These are phyloP conservation scores for Schizopora paradoxa DNA, from an alignment of 1,284 basidiomycete species.

Conservation along the genomic window DNA sequence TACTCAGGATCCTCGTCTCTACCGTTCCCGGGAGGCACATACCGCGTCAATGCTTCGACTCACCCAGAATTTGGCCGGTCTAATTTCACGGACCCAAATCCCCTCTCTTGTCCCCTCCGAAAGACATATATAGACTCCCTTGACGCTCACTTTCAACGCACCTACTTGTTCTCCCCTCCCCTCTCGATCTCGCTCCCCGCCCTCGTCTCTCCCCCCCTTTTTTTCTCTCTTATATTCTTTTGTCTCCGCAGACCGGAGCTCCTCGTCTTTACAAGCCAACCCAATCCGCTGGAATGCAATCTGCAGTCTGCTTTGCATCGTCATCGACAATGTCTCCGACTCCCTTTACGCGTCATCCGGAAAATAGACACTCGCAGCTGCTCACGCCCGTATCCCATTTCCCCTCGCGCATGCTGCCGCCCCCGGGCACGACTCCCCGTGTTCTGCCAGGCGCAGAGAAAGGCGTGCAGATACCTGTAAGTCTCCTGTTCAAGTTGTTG, in stretches of 20 bases:
- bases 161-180: background rate
- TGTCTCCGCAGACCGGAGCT: background rate
- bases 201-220: background rate
- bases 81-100: slow-evolving; percentile 2
- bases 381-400: slow-evolving; percentile 17
- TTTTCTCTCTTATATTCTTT: background rate
- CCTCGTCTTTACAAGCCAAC: too few species aligned
- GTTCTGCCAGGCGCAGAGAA: slow-evolving; percentile 8
- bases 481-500: background rate
- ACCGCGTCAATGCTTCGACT: slow-evolving; percentile 8
- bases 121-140: background rate
- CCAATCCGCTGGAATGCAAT: slow-evolving; percentile 2
- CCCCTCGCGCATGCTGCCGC: slow-evolving; percentile 18
- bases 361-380: slow-evolving; percentile 17
- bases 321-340: slow-evolving; percentile 2
- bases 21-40: background rate
- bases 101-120: background rate
- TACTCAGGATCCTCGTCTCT: background rate
- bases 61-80: slow-evolving; percentile 1
- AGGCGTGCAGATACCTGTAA: background rate
- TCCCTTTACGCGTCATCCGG: slow-evolving; percentile 4
- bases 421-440: slow-evolving; percentile 17
- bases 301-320: slow-evolving; percentile 4
- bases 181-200: background rate
- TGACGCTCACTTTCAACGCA: background rate